phyloP scores from a whole-genome alignment of 441 rosid genomes.

The Viola pubescens region DNA sequence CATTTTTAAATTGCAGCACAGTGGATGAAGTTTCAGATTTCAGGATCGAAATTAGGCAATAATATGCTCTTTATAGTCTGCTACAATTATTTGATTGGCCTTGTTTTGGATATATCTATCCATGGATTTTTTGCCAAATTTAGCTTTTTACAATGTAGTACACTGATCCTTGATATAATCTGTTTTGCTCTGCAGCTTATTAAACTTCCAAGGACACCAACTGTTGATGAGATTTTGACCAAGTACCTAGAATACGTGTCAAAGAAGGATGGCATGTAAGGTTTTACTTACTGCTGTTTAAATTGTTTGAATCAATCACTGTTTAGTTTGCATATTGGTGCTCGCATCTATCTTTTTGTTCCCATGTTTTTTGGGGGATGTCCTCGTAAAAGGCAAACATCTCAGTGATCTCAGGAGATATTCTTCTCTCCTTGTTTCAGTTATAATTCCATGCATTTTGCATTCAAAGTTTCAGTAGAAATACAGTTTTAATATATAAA shows the following conservation, averaged over 20 bases:
- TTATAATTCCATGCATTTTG: no score
- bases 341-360: neutral
- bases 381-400: neutral
- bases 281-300: constrained; percentile 10
- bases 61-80: no score
- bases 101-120: no score
- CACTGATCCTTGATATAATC: neutral
- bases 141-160: no score
- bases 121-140: no score
- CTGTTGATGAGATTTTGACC: constrained; percentile 74
- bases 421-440: no score
- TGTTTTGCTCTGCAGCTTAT: constrained; percentile 53
- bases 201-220: constrained; percentile 89
- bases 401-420: neutral
- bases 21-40: no score
- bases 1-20: no score
- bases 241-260: constrained; percentile 77
- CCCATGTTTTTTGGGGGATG: neutral
- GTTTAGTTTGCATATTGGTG: neutral
- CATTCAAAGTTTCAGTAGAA: no score
- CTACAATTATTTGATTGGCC: no score
- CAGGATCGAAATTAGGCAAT: no score
- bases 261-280: constrained; percentile 89
- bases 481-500: no score
- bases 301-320: constrained; percentile 6